These are phyloP conservation scores for Saccharomycopsis selenospora DNA, from an alignment of 805 yeast genomes.

Conservation along the genomic window DNA sequence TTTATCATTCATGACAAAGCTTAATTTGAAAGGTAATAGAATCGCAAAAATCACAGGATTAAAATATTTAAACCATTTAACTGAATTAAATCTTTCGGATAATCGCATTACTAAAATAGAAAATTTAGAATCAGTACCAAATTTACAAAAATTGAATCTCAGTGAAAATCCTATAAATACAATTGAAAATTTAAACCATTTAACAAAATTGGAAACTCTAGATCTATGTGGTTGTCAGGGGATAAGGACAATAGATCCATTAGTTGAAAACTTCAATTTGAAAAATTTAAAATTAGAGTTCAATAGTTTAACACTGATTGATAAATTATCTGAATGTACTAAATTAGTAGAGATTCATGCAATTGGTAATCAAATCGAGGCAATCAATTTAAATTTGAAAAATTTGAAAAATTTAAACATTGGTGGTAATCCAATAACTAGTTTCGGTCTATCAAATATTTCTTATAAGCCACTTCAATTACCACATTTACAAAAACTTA, in stretches of 20 bases:
- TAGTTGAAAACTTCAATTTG: no score
- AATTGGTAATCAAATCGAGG: no score
- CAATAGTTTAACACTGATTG: no score
- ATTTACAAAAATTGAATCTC: slow-evolving; percentile 4
- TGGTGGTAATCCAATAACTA: no score
- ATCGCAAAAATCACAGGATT: slow-evolving; percentile 11
- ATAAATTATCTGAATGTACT: no score
- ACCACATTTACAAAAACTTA: not conserved
- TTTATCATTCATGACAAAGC: not conserved
- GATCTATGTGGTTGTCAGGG: no score
- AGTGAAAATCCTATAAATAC: slow-evolving; percentile 1
- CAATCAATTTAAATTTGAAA: no score
- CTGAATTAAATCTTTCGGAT: slow-evolving; percentile 5
- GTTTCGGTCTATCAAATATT: no score
- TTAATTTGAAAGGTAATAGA: slow-evolving; percentile 12
- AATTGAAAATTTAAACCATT: slow-evolving; percentile 2
- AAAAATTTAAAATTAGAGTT: no score
- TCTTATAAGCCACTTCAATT: not conserved
- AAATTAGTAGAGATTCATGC: no score
- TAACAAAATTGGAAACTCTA: not conserved
- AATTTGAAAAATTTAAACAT: no score
- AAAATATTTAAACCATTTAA: slow-evolving; percentile 6
- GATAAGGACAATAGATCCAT: no score
- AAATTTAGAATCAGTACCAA: slow-evolving; percentile 5
- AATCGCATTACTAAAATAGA: slow-evolving; percentile 7